Base-by-base conservation (phyloP, 306 rosid species). In the Hippophae gyantsensis region DNA sequence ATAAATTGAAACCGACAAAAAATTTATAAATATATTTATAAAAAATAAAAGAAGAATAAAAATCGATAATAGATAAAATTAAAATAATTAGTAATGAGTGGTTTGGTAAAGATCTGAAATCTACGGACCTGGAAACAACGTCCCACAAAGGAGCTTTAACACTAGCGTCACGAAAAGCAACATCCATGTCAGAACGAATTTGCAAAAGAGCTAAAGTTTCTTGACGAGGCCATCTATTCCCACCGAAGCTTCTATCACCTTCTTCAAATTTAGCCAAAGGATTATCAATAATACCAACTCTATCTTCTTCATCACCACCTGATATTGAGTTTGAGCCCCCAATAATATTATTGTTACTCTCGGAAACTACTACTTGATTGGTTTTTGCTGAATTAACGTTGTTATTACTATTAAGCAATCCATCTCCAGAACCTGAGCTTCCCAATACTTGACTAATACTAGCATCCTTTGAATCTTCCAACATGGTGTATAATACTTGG, bases 91-190 rank as follows among this genome's bases (percentile, higher is more conserved):
- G 23, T 18, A 18, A 18, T 18, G 23, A 18, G 23, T 18, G 1
- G 23, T 32, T 32, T 32, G 38, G 38, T 32, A 32, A 32, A 32
- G 38, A 32, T 32, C 38, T 32, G 38, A 32, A 32, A 32, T 32
- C 38, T 32, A 32, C 38, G 38, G 38, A 77, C 84, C 95, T 93
- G 78, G 97, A 88, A 63, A 88, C 90, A 41, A 82, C 97, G 41
- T 93, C 95, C 99, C 99, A 93, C 61, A 93, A 88, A 61, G 99
- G 99, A 82, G 94, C 95, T 62, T 93, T 93, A 13, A 68, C 86
- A 70, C 85, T 86, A 54, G 99, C 94, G 74, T 93, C 99, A 62
- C 84, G 71, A 66, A 93, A 93, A 56, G 80, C 84, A 13, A 72
- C 79, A 69, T 80, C 99, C 99, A 93, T 93, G 23, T 88, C 99